Evolutionary conservation across 176 grass and related monocot genomes (phyloP), one percentile per base, ranked within the genome.

Genomic region (Zoysia pacifica): DNA sequence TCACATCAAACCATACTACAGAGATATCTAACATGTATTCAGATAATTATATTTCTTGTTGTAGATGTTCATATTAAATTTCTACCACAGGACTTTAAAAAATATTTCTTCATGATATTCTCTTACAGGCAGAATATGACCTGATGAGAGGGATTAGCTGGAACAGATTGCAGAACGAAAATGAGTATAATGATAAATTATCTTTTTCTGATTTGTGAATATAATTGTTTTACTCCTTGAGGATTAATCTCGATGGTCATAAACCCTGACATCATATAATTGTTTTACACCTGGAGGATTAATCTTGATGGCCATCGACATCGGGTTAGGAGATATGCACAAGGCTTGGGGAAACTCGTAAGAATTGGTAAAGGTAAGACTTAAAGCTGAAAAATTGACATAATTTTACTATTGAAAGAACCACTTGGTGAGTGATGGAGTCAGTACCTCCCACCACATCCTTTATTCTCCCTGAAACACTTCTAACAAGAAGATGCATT

Each of bases 361-460:
- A 86, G 87, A 83, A 97, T 97, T 44, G 90, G 95, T 77, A 97
- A 97, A 97, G 92, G 95, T 97, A 66, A 87, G 77, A 76, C 49
- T 49, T 68, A 80, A 77, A 65, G 16, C 47, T 20, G 35, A 15
- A 63, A 70, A 10, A 63, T 19, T 79, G 44, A 72, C 14, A 56
- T 38, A 69, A 56, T 2, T 40, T 78, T 2, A 58, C 2, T 51
- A 51, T 47, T 43, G 47, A 78, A 77, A 67, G 12, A 6, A 41
- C 37, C 76, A 43, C 2, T 20, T 19, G 11, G 9, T 43, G 2
- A 67, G 45, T 66, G 14, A 11, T 48, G 20, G 35, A 62, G 8
- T 38, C 14, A 38, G 16, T 46, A 4, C 19, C 12, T 76, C 58
- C 43, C 2, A 10, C 20, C 7, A 12, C 37, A 18, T 78, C 54